A percentile compares a stretch with the other conserved stretches of the same genome.
These are phyloP conservation scores for Botrytis medusae DNA, from an alignment of 2,329 filamentous ascomycete genomes.

Conservation along the genomic window DNA sequence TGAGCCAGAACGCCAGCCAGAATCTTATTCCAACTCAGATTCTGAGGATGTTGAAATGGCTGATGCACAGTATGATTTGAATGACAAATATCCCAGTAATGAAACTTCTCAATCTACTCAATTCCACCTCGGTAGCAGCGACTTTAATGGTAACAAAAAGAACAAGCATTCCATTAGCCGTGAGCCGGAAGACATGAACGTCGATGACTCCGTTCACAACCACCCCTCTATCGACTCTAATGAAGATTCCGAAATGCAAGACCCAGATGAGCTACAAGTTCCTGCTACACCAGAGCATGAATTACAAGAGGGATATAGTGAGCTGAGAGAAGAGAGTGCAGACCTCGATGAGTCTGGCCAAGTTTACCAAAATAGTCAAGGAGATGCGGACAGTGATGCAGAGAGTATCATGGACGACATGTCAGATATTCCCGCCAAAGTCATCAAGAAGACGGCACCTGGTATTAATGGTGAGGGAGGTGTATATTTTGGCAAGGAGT, in stretches of 20 bases:
- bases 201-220: not conserved
- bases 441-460: not conserved
- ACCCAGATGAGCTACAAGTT: conserved; percentile 12
- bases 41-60: conserved; percentile 7
- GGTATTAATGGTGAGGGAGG: not conserved
- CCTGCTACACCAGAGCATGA: conserved; percentile 8
- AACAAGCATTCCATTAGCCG: not conserved
- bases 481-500: conserved; percentile 1
- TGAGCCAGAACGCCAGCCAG: not conserved
- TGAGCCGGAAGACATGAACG: not conserved
- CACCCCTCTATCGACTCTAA: not conserved
- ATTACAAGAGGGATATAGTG: conserved; percentile 2
- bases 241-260: conserved; percentile 7
- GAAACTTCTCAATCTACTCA: conserved; percentile 6
- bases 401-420: conserved; percentile 17
- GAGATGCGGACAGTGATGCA: not conserved
- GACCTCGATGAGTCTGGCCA: conserved; percentile 4
- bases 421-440: conserved; percentile 12
- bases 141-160: not conserved
- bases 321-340: not conserved
- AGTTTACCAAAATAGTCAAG: not conserved
- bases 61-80: not conserved
- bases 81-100: not conserved
- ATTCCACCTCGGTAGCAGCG: not conserved
- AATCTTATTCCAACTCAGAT: not conserved